phyloP scores from a whole-genome alignment of 257 asterid species.

The Solanum megistacrolobum region DNA sequence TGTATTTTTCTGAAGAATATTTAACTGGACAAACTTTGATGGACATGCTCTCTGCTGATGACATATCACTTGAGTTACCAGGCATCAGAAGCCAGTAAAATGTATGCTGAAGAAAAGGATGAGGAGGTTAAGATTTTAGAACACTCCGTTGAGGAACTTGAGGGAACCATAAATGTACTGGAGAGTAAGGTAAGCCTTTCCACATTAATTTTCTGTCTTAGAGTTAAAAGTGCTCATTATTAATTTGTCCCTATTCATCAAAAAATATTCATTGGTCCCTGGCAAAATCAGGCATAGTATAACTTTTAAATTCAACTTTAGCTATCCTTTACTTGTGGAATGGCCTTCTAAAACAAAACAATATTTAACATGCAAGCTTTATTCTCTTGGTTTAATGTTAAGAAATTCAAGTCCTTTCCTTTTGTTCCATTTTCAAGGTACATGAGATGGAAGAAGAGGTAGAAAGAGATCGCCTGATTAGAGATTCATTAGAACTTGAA shows the following conservation, averaged over 20 bases:
- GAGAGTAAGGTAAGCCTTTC: constrained; percentile 56
- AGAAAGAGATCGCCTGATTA: constrained; percentile 40
- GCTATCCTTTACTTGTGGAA: not conserved
- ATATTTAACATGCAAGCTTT: not conserved
- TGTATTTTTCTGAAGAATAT: constrained; percentile 1
- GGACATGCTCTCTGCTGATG: constrained; percentile 10
- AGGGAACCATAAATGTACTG: constrained; percentile 70
- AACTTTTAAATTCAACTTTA: not conserved
- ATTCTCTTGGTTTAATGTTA: not conserved
- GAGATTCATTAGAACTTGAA: constrained; percentile 57
- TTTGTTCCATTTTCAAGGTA: constrained; percentile 33
- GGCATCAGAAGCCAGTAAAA: constrained; percentile 69
- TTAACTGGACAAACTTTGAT: constrained; percentile 1
- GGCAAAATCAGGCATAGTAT: not conserved
- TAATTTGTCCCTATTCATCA: not conserved
- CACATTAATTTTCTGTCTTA: not conserved
- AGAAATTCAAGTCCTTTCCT: not conserved
- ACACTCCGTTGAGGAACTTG: constrained; percentile 82
- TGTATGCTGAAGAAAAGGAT: constrained; percentile 81
- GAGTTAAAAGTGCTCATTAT: not conserved
- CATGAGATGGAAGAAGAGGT: constrained; percentile 77
- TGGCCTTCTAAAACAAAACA: not conserved
- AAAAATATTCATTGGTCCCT: not conserved
- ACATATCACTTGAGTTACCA: constrained; percentile 10
- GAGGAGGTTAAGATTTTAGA: constrained; percentile 87